Evolutionary conservation across 306 rosid species (phyloP).

Genomic region (Ochetophila trinervis): DNA sequence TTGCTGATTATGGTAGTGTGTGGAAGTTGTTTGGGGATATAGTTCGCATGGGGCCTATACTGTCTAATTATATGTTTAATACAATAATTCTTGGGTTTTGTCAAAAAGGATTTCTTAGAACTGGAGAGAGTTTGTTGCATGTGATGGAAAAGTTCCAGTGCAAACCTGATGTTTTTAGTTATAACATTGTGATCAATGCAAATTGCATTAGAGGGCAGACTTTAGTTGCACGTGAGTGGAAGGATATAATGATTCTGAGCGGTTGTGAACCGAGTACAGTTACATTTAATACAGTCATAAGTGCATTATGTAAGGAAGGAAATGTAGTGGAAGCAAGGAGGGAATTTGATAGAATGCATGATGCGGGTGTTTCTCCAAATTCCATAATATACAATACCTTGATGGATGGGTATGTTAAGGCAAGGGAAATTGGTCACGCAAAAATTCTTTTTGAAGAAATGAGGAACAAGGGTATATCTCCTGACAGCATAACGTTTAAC

Average conservation of each 20-base stretch:
- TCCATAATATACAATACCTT: constrained; percentile 45
- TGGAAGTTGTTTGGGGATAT: constrained; percentile 64
- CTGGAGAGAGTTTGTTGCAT: constrained; percentile 59
- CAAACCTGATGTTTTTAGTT: constrained; percentile 45
- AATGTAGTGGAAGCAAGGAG: constrained; percentile 52
- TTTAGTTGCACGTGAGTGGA: constrained; percentile 41
- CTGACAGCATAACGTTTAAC: constrained; percentile 72
- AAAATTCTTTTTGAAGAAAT: constrained; percentile 61
- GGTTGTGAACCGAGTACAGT: constrained; percentile 51
- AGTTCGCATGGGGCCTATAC: constrained; percentile 50
- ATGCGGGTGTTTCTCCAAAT: constrained; percentile 37
- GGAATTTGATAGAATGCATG: constrained; percentile 46
- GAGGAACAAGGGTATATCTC: constrained; percentile 48
- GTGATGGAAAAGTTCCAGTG: constrained; percentile 56
- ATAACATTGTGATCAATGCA: constrained; percentile 55
- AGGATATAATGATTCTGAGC: constrained; percentile 43
- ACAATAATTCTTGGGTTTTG: constrained; percentile 59
- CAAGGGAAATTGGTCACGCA: constrained; percentile 67
- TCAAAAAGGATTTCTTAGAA: constrained; percentile 41
- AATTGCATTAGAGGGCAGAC: constrained; percentile 52
- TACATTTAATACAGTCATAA: constrained; percentile 44
- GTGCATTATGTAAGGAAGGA: constrained; percentile 76
- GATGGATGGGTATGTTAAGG: constrained; percentile 74
- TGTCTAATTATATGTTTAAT: constrained; percentile 35
- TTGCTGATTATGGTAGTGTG: constrained; percentile 69